These are phyloP conservation scores for Wilcoxina mikolae DNA, from an alignment of 495 filamentous ascomycete species.

Conservation along the genomic window DNA sequence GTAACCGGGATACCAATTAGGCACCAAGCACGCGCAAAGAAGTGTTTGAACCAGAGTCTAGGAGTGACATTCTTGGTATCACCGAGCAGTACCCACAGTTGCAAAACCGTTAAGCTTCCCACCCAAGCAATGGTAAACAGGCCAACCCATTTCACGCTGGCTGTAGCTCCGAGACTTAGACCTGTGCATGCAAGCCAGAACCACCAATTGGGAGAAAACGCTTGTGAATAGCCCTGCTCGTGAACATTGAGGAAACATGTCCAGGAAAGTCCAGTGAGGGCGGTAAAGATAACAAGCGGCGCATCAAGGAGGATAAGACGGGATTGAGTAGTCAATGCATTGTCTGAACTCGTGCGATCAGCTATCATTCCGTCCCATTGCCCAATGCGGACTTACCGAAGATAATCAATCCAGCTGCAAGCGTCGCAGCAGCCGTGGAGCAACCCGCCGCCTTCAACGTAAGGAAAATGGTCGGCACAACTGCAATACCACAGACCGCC, in stretches of 20 bases:
- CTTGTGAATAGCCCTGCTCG: slow-evolving; percentile 72
- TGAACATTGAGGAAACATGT: slow-evolving; percentile 92
- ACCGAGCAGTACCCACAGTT: slow-evolving; percentile 87
- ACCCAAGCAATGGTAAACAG: slow-evolving; percentile 99
- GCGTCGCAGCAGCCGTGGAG: slow-evolving; percentile 61
- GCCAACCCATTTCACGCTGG: slow-evolving; percentile 97
- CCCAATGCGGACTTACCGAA: slow-evolving; percentile 57
- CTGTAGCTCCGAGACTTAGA: slow-evolving; percentile 72
- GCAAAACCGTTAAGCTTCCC: slow-evolving; percentile 72
- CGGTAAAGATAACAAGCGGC: slow-evolving; percentile 83
- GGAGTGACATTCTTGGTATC: slow-evolving; percentile 72
- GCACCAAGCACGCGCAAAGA: slow-evolving; percentile 80
- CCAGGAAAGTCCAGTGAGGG: slow-evolving; percentile 80
- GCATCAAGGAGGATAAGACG: slow-evolving; percentile 92
- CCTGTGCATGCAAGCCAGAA: slow-evolving; percentile 89
- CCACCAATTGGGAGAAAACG: slow-evolving; percentile 87
- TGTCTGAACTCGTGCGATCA: slow-evolving; percentile 44
- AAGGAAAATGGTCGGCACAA: slow-evolving; percentile 83
- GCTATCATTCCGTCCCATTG: slow-evolving; percentile 11
- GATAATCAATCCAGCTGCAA: slow-evolving; percentile 74
- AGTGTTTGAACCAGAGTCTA: slow-evolving; percentile 84
- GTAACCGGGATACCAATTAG: slow-evolving; percentile 76
- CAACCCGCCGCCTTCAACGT: slow-evolving; percentile 85
- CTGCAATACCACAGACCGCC: slow-evolving; percentile 69
- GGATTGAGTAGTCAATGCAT: slow-evolving; percentile 85